These are phyloP conservation scores for Saccharomyces hybrid DNA, from an alignment of 1,139 yeast genomes.

Conservation along the genomic window DNA sequence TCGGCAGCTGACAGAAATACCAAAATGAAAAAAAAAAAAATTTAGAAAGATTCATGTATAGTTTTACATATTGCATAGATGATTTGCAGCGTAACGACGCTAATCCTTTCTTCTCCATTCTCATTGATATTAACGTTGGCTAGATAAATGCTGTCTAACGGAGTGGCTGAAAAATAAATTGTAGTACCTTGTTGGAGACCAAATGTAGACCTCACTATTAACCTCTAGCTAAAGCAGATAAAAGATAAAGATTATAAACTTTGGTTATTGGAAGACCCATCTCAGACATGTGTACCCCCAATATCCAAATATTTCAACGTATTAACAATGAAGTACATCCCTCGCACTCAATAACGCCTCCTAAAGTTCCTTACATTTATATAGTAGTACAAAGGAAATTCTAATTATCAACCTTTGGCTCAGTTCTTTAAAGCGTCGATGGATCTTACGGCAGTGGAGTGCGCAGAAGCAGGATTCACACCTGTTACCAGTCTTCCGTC, in stretches of 20 bases:
- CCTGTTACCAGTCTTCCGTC: constrained; percentile 57
- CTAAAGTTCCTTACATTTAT: neutral
- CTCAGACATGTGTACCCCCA: neutral
- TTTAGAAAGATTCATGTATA: no score
- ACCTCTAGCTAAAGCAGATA: neutral
- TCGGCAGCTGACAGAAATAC: no score
- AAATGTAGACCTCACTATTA: no score
- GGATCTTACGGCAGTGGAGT: constrained; percentile 9
- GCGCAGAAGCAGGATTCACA: constrained; percentile 54
- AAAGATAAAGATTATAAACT: neutral
- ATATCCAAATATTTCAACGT: neutral
- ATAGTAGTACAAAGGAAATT: neutral
- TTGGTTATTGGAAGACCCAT: no score
- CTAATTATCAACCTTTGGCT: neutral
- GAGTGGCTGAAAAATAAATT: no score
- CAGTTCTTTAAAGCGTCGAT: constrained; percentile 5
- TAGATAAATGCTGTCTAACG: no score
- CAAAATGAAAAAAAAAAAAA: no score
- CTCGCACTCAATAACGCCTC: neutral
- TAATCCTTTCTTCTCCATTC: no score
- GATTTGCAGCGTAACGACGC: no score
- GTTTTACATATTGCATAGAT: no score
- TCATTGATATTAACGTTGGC: no score
- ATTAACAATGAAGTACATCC: neutral
- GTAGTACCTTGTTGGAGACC: neutral